Base-by-base conservation (phyloP, 2,329 filamentous ascomycete genomes). In the Penicillium sp. region DNA sequence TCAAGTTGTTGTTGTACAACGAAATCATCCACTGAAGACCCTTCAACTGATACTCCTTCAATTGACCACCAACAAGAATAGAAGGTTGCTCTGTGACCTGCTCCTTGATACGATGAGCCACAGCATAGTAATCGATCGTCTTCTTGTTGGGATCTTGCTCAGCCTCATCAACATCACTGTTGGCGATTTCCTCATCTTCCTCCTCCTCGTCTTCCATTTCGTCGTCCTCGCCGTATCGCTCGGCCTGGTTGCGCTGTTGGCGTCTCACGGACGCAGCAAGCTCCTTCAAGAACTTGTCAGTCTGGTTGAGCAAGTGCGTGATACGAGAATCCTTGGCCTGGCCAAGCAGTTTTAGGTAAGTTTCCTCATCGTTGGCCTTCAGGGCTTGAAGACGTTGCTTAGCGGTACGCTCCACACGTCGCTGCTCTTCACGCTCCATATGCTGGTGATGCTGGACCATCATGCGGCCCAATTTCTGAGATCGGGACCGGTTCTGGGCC, bases 21-120 rank as follows among this genome's bases (percentile, higher is more conserved):
- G 95, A 99, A 59, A 99, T 88, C 95, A 99, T 99, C 95, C 95
- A 99, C 75, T 99, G 93, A 48, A 99, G 80, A 84, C 95, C 95
- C 86, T 97, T 98, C 77, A 99, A 66, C 78, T 99, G 95, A 77
- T 99, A 99, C 74, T 99, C 95, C 76, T 99, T 99, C 64, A 99
- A 82, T 11, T 82, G 90, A 71, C 95, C 95, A 72, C 95, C 95
- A 61, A 98, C 91, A 59, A 99, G 84, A 44, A 96, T 96, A 52
- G 78, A 77, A 7, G 95, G 91, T 71, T 99, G 95, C 59, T 83
- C 82, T 1, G 85, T 89, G 66, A 99, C 89, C 63, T 96, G 91
- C 80, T 99, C 95, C 75, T 95, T 93, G 79, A 97, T 85, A 63
- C 91, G 90, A 82, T 99, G 95, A 55, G 95, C 95, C 65, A 99